A percentile compares a stretch with the other conserved stretches of the same genome.
phyloP scores from a whole-genome alignment of 2,329 filamentous ascomycete species.

The Trichothecium roseum region DNA sequence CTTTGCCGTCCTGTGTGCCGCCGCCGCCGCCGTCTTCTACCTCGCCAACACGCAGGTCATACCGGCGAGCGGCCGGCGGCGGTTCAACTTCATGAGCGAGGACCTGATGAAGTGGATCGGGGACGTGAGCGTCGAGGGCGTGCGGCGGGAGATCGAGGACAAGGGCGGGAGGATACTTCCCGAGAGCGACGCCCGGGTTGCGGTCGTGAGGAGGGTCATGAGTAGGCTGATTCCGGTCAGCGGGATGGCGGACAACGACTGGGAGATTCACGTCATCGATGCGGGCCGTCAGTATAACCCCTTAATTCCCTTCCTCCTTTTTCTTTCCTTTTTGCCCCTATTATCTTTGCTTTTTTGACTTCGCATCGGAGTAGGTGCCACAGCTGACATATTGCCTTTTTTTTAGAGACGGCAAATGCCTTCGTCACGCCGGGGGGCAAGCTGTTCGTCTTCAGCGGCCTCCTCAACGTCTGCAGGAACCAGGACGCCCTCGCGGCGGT shows the following conservation, averaged over 20 bases:
- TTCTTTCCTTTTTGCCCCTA: not conserved
- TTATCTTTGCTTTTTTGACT: not conserved
- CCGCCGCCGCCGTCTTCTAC: constrained; percentile 49
- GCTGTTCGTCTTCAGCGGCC: constrained; percentile 69
- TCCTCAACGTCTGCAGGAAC: constrained; percentile 54
- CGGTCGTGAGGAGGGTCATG: constrained; percentile 54
- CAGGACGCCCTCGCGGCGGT: constrained; percentile 66
- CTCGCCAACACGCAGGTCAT: constrained; percentile 60
- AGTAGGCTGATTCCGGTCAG: constrained; percentile 55
- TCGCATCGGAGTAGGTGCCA: not conserved
- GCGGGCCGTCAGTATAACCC: constrained; percentile 33
- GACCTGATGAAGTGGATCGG: constrained; percentile 38
- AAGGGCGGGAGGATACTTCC: constrained; percentile 46
- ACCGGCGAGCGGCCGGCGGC: constrained; percentile 57
- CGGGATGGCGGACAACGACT: constrained; percentile 46
- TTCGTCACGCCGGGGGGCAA: constrained; percentile 73
- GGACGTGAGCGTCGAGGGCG: constrained; percentile 15
- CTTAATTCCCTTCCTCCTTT: not conserved
- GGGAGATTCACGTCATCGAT: constrained; percentile 70
- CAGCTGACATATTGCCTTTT: constrained; percentile 3
- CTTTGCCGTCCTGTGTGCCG: constrained; percentile 28
- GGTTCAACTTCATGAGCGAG: constrained; percentile 59
- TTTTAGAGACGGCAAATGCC: constrained; percentile 51
- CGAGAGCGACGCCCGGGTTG: constrained; percentile 44
- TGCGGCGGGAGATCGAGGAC: constrained; percentile 43